These are phyloP conservation scores for Vigna angularis DNA, from an alignment of 306 rosid genomes.

Conservation along the genomic window DNA sequence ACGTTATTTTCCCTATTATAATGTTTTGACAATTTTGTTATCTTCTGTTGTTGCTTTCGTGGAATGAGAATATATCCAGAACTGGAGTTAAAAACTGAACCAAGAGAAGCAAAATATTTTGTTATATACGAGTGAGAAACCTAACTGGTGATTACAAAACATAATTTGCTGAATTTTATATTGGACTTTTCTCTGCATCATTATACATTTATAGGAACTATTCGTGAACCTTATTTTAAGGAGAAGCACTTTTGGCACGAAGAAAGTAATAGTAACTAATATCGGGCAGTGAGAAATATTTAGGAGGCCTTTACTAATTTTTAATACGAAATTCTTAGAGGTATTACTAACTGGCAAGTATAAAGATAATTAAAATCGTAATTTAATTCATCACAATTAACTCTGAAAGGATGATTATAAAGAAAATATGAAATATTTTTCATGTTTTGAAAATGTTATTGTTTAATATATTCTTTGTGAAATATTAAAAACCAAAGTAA, in stretches of 20 bases:
- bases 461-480: neutral
- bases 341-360: neutral
- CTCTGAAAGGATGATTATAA: neutral
- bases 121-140: neutral
- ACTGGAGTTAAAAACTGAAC: conserved; percentile 1
- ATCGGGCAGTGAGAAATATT: no score
- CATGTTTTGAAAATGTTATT: neutral
- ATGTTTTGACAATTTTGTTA: conserved; percentile 18
- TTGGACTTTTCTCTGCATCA: neutral
- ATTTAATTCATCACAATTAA: neutral
- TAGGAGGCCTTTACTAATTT: neutral
- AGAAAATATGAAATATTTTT: neutral
- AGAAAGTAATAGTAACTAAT: no score
- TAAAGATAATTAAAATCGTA: neutral
- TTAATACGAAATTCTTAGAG: neutral
- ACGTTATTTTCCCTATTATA: conserved; percentile 17
- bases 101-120: neutral
- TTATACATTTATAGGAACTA: neutral
- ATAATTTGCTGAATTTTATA: neutral
- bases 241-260: neutral
- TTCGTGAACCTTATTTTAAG: neutral
- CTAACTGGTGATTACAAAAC: neutral
- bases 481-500: neutral
- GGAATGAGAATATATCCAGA: conserved; percentile 7
- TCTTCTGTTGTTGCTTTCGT: conserved; percentile 4